Evolutionary conservation across 139 green algal genomes (phyloP).

Genomic region (Chlorella sp.): DNA sequence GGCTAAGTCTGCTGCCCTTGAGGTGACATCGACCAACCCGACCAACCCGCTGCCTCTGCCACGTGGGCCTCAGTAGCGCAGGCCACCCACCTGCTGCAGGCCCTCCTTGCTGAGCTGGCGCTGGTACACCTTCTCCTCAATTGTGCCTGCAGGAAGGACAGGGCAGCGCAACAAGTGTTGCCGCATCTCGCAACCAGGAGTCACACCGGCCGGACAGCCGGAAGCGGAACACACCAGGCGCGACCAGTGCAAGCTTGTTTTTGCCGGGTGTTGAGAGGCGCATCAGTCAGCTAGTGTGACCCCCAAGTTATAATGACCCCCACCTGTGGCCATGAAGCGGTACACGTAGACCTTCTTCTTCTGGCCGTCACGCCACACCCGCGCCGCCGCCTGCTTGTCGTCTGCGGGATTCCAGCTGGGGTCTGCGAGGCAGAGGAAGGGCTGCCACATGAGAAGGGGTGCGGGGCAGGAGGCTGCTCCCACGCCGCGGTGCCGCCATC

Average conservation of each 20-base stretch:
- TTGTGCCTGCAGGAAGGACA: slow-evolving; percentile 70
- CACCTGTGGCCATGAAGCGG: slow-evolving; percentile 85
- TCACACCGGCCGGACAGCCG: not conserved
- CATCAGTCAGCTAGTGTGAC: too few relatives aligned
- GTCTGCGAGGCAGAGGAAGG: slow-evolving; percentile 45
- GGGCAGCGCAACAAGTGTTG: too few relatives aligned
- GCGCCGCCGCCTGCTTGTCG: slow-evolving; percentile 75
- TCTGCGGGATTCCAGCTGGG: slow-evolving; percentile 94
- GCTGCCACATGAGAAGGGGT: too few relatives aligned
- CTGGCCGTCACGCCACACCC: slow-evolving; percentile 98
- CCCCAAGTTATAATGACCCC: too few relatives aligned
- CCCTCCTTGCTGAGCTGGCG: slow-evolving; percentile 90
- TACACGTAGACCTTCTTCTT: slow-evolving; percentile 97
- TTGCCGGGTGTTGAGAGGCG: too few relatives aligned
- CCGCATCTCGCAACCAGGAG: too few relatives aligned
- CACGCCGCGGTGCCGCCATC: too few relatives aligned
- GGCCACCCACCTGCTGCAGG: slow-evolving; percentile 69
- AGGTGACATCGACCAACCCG: too few relatives aligned
- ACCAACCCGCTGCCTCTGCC: too few relatives aligned
- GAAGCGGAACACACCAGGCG: not conserved
- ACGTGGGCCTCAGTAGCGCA: too few relatives aligned
- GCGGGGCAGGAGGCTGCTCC: too few relatives aligned
- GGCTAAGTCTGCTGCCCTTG: too few relatives aligned
- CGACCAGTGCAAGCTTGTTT: not conserved
- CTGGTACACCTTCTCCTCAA: slow-evolving; percentile 99